phyloP scores from a whole-genome alignment of 2,329 filamentous ascomycete species.

The Penicillium sp. region DNA sequence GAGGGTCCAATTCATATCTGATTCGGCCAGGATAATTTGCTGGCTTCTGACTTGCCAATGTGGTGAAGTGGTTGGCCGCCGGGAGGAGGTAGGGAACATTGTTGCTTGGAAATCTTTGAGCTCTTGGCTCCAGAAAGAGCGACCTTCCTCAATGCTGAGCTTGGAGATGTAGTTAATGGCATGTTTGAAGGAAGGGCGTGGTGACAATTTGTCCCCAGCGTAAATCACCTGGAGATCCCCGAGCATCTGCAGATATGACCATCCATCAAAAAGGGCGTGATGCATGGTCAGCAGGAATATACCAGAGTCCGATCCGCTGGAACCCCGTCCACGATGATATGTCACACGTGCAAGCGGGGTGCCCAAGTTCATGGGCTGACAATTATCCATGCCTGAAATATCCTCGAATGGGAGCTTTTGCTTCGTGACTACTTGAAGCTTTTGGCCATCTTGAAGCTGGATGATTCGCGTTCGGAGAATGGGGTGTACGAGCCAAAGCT shows the following conservation, averaged over 20 bases:
- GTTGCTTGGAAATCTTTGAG: background rate
- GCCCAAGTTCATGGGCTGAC: background rate
- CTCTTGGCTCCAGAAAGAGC: background rate
- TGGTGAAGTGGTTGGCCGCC: background rate
- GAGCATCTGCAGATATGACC: conserved; percentile 17
- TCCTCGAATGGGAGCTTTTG: background rate
- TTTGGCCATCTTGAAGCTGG: conserved; percentile 9
- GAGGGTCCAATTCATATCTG: conserved; percentile 1
- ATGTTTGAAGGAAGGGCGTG: background rate
- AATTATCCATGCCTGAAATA: background rate
- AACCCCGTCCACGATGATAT: background rate
- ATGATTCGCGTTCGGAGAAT: conserved; percentile 4
- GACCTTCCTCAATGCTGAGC: background rate
- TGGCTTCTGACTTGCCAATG: background rate
- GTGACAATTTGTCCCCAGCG: background rate
- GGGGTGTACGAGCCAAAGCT: conserved; percentile 3
- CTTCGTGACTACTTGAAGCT: conserved; percentile 1
- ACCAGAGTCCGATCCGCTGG: background rate
- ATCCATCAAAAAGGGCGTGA: conserved; percentile 44
- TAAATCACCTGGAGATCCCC: conserved; percentile 8
- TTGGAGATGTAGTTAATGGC: background rate
- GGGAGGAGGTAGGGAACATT: background rate
- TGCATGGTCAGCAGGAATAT: conserved; percentile 40
- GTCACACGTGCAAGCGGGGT: background rate
- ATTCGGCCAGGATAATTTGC: background rate